Base-by-base conservation (phyloP, 257 asterid genomes). In the Haberlea rhodopensis region DNA sequence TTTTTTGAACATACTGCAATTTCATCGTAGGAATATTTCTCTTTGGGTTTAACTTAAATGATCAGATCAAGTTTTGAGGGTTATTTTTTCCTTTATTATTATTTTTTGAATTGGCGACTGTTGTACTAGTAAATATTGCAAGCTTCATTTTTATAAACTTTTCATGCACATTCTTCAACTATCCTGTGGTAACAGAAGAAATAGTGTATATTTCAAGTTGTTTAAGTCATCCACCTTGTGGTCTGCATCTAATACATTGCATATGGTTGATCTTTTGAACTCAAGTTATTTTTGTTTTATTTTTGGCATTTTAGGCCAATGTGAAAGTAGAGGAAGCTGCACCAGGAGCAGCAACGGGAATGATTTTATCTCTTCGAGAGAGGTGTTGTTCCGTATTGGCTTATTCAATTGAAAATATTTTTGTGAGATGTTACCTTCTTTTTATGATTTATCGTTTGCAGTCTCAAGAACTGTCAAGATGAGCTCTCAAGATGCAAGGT, bases 341-440 rank as follows among this genome's bases (percentile, higher is more conserved):
- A 28, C 96, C 96, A 21, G 96, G 97, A 54, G 89, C 75, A 67
- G 84, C 96, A 29, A 88, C 97, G 2, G 96, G 96, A 75, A 90
- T 85, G 87, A 90, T 90, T 69, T 80, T 88, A 79, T 84, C 96
- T 72, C 96, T 88, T 76, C 95, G 97, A 25, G 95, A 88, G 81
- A 90, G 95, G 97, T 90, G 66, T 52, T 57, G 37, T 65, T 69
- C 65, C 26, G n/a, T n/a, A n/a, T n/a, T n/a, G n/a, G n/a, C n/a
- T 64, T 58, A 51, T 46, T 48, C 8, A 20, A 51, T 64, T 57
- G 34, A 22, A 16, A 34, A 21, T 28, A 6, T 70, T 51, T n/a
- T 20, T 32, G 22, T 15, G 45, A 55, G 8, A 29, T 29, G 16
- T n/a, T n/a, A 51, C 51, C 25, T 21, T 21, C 6, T 6, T 52